Evolutionary conservation across 495 filamentous ascomycete genomes (phyloP), one percentile per base, ranked within the genome.

Genomic region (Talaromyces ruber): DNA sequence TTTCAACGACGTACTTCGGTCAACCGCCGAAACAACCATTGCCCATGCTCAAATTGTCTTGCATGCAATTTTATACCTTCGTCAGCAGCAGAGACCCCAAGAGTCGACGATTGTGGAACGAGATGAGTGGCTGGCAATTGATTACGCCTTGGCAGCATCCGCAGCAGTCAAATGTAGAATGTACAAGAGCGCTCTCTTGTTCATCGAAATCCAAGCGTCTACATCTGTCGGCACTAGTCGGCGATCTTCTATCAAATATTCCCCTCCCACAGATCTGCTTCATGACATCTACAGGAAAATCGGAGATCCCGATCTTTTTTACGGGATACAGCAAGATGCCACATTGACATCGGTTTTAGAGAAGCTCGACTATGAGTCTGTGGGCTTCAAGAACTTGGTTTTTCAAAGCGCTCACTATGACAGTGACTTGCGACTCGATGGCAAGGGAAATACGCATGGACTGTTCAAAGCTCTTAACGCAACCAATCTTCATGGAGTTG

Each of bases 281-380:
- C 81, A 96, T 62, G 76, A 83, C 8, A 89, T 98, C 2, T 98
- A 91, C 70, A 87, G 88, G 71, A 90, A 91, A 62, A 88, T 98
- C 39, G 93, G 97, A 71, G 94, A 98, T 70, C 93, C 92, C 14
- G 94, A 98, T 69, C 85, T 93, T 18, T 98, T 93, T 70, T 98
- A 98, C 67, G 94, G 94, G n/a, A 86, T 98, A 22, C 82, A 88
- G 54, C 89, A 95, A 70, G 82, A 81, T 24, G 82, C 91, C 11
- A 89, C 84, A 53, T 74, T 98, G 45, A 77, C 81, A 16, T 88
- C 88, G 0, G 87, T 97, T 7, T 80, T 96, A 65, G 84, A 88
- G 26, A 85, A 87, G 28, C 81, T 97, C n/a, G 92, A 97, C 65
- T 93, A 96, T 67, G 95, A 98, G 74, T 82, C 85, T 51, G 86